These are phyloP conservation scores for Suillus occidentalis DNA, from an alignment of 768 basidiomycete genomes.

Conservation along the genomic window DNA sequence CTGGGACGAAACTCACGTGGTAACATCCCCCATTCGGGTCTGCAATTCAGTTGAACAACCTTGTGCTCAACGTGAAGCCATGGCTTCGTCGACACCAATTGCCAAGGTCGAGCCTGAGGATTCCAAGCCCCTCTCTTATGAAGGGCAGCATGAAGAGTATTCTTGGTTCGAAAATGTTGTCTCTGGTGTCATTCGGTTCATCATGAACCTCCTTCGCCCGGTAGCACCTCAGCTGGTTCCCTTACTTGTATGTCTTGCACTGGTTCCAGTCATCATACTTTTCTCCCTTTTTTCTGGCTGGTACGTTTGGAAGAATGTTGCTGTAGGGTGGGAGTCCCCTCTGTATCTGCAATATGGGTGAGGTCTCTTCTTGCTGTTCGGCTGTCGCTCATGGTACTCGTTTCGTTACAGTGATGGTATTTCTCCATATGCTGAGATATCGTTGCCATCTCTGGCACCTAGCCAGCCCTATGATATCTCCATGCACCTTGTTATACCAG, in stretches of 20 bases:
- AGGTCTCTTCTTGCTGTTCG: constrained; percentile 20
- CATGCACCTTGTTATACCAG: constrained; percentile 64
- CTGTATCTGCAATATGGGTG: constrained; percentile 83
- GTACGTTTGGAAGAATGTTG: constrained; percentile 71
- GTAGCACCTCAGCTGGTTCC: constrained; percentile 68
- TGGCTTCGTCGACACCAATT: constrained; percentile 4
- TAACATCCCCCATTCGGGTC: not conserved
- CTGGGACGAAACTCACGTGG: no score
- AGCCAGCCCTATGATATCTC: constrained; percentile 77
- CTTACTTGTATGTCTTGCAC: constrained; percentile 54
- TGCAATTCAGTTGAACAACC: not conserved
- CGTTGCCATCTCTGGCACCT: constrained; percentile 51
- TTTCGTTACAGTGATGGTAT: constrained; percentile 52
- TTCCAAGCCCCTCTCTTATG: not conserved
- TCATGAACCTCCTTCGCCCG: constrained; percentile 43
- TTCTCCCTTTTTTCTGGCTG: constrained; percentile 69
- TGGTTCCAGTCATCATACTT: constrained; percentile 61
- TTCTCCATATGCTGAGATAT: constrained; percentile 60
- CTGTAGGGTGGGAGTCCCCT: constrained; percentile 68
- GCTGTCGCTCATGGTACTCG: not conserved
- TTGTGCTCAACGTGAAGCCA: constrained; percentile 1
- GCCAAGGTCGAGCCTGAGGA: constrained; percentile 7
- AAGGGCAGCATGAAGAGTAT: not conserved
- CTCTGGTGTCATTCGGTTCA: constrained; percentile 22
- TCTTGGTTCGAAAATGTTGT: not conserved